Evolutionary conservation across 75 land plant species (phyloP).

Genomic region (Pinus albicaulis): DNA sequence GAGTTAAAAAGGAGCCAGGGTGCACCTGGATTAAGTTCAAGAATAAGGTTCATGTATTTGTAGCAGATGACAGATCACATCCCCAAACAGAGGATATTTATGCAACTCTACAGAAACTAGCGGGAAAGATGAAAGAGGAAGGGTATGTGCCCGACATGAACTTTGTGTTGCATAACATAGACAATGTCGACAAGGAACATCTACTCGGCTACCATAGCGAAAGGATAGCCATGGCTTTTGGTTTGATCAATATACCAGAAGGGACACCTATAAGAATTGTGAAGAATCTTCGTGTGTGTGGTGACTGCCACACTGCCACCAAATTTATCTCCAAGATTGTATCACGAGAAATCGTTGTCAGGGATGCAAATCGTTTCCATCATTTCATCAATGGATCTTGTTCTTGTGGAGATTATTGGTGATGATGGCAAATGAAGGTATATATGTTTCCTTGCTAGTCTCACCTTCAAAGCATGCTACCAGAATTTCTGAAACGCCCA

Average conservation of each 20-base stretch:
- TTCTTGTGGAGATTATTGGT: slow-evolving; percentile 1
- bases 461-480: no score
- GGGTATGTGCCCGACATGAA: neutral
- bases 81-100: no score
- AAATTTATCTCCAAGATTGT: neutral
- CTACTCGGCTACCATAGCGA: neutral
- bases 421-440: neutral
- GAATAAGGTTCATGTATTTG: no score
- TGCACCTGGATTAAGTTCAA: slow-evolving; percentile 1
- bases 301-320: neutral
- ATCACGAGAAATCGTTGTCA: neutral
- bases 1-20: neutral
- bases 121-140: neutral
- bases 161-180: neutral
- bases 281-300: slow-evolving; percentile 2
- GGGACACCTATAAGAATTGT: neutral
- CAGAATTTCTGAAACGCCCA: no score
- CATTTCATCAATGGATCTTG: neutral
- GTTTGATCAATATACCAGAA: neutral
- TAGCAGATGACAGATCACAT: no score
- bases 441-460: no score
- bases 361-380: neutral
- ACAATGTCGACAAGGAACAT: neutral
- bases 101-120: no score
- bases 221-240: neutral